A percentile compares a stretch with the other conserved stretches of the same genome.
phyloP scores from a whole-genome alignment of 108 stramenopile genomes.

The Pseudonitzschia delicatissima region DNA sequence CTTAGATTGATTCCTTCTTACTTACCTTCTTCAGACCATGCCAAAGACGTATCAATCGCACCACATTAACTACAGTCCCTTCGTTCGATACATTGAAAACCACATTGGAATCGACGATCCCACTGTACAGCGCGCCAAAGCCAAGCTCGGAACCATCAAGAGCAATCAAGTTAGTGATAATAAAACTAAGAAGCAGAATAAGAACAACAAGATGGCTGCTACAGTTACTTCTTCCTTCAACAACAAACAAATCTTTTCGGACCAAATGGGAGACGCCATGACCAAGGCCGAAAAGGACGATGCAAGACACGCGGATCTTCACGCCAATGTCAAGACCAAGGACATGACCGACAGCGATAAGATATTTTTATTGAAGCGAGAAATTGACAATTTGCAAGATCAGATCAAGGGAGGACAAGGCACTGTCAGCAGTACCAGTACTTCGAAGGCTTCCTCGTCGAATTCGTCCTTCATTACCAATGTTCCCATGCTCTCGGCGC shows the following conservation, averaged over 20 bases:
- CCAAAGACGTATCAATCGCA: not conserved
- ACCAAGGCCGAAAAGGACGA: not conserved
- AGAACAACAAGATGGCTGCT: not conserved
- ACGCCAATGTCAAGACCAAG: not conserved
- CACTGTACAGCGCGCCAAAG: not conserved
- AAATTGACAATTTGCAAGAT: conserved; percentile 1
- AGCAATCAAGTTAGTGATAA: not conserved
- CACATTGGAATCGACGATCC: not conserved
- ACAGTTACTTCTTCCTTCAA: not conserved
- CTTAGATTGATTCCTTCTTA: too few relatives aligned
- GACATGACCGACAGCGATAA: conserved; percentile 2
- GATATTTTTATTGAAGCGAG: conserved; percentile 12
- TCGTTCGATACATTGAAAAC: not conserved
- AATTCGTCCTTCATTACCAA: too few relatives aligned
- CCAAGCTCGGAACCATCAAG: not conserved
- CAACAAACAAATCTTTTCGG: not conserved
- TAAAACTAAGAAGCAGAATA: not conserved
- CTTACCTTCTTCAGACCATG: too few relatives aligned
- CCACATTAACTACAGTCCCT: not conserved
- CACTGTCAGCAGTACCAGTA: too few relatives aligned
- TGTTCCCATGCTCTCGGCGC: too few relatives aligned
- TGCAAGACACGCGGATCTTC: not conserved
- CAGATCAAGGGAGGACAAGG: too few relatives aligned
- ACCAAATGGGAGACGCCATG: not conserved
- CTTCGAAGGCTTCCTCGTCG: too few relatives aligned